Evolutionary conservation across 805 yeast species (phyloP).

Genomic region (Metschnikowia lochheadii): DNA sequence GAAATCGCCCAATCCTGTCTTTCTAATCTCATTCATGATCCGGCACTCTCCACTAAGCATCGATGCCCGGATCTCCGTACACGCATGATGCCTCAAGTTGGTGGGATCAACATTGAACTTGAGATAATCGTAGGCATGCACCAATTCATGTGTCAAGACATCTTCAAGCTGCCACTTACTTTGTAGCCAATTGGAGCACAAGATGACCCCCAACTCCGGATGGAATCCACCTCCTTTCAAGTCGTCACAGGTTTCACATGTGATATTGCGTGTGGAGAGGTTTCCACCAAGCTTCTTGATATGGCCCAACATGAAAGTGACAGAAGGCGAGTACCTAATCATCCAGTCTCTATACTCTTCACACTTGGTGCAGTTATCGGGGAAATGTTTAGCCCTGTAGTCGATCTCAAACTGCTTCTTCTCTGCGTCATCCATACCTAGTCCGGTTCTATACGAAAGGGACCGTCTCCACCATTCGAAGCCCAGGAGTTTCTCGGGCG

Average conservation of each 20-base stretch:
- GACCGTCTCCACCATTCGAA: slow-evolving; percentile 84
- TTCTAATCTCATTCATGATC: slow-evolving; percentile 73
- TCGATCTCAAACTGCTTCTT: slow-evolving; percentile 56
- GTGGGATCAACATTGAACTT: slow-evolving; percentile 85
- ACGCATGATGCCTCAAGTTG: slow-evolving; percentile 88
- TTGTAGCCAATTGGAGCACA: slow-evolving; percentile 78
- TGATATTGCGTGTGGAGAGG: slow-evolving; percentile 48
- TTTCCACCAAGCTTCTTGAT: slow-evolving; percentile 60
- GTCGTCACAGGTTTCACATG: slow-evolving; percentile 82
- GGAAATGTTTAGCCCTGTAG: slow-evolving; percentile 37
- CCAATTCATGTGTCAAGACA: slow-evolving; percentile 84
- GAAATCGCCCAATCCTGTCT: slow-evolving; percentile 49
- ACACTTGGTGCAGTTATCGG: slow-evolving; percentile 62
- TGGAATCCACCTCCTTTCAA: slow-evolving; percentile 86
- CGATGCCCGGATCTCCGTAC: slow-evolving; percentile 93
- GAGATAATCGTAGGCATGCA: slow-evolving; percentile 88
- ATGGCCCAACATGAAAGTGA: slow-evolving; percentile 81
- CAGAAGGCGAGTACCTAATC: slow-evolving; percentile 75
- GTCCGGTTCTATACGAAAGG: slow-evolving; percentile 64
- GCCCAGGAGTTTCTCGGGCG: slow-evolving; percentile 38
- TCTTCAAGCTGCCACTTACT: slow-evolving; percentile 84
- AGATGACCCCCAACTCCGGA: slow-evolving; percentile 79
- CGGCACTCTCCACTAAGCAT: slow-evolving; percentile 94
- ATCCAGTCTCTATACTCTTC: slow-evolving; percentile 78
- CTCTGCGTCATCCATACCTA: slow-evolving; percentile 56